Percentiles rank a stretch among this genome's conserved stretches.
phyloP scores from a whole-genome alignment of 345 rosid species.

The Eucalyptus sp. region DNA sequence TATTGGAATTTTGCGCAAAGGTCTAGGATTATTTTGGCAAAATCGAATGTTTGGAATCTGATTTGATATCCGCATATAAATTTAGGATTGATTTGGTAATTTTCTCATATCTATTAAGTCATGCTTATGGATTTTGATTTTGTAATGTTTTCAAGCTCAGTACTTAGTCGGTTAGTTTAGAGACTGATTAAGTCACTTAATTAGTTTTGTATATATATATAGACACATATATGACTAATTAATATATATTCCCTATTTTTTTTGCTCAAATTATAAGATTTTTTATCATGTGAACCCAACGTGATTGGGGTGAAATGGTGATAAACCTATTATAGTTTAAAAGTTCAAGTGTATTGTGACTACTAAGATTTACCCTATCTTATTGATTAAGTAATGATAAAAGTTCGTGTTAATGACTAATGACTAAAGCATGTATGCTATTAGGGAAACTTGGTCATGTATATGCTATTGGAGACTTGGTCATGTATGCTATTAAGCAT shows the following conservation, averaged over 20 bases:
- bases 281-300: neutral
- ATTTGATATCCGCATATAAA: accelerated
- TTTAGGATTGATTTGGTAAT: neutral
- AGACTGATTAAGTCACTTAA: neutral
- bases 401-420: neutral
- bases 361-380: neutral
- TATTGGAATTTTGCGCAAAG: accelerated
- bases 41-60: neutral
- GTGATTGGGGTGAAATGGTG: neutral
- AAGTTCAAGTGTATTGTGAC: neutral
- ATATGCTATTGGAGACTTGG: neutral
- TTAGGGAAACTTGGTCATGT: neutral
- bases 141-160: neutral
- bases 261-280: neutral
- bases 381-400: neutral
- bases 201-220: neutral
- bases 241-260: neutral
- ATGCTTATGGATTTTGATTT: neutral
- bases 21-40: neutral
- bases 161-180: neutral
- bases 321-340: neutral
- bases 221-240: too few species aligned
- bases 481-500: neutral
- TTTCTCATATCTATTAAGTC: neutral
- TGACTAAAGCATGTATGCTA: neutral